Conservation (phyloP, 805 yeast genomes). For the Monosporozyma siamensis region DNA sequence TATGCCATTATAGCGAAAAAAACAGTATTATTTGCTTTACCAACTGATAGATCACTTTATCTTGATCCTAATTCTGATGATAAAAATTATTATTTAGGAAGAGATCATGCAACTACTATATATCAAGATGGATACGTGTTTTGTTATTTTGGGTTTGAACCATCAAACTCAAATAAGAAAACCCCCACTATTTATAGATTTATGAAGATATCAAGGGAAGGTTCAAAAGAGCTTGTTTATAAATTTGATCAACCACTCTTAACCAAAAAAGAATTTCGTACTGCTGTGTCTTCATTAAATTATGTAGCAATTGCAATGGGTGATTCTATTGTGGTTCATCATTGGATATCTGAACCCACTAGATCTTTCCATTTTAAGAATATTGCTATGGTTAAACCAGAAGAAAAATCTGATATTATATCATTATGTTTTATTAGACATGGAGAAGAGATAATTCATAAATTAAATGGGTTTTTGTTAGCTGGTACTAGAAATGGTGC, state of each 20-base stretch:
- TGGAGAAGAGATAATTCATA: not conserved
- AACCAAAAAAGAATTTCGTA: not conserved
- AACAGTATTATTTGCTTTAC: too few species aligned
- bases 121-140: not conserved
- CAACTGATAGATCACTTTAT: too few species aligned
- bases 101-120: not conserved
- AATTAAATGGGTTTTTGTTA: not conserved
- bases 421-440: not conserved
- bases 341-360: not conserved
- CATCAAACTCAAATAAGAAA: not conserved
- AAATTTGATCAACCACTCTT: not conserved
- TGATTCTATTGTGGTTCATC: not conserved
- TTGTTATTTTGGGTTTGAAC: not conserved
- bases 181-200: not conserved
- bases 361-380: not conserved
- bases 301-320: not conserved
- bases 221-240: not conserved
- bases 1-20: too few species aligned
- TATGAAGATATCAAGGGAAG: not conserved
- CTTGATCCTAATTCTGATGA: not conserved
- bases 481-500: not conserved
- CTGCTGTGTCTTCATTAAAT: not conserved
- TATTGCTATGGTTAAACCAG: not conserved
- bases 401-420: not conserved
- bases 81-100: not conserved